Percentiles rank a stretch among this genome's conserved stretches.
Conservation (phyloP, 495 filamentous ascomycete genomes). For the Penicillium daleae region DNA sequence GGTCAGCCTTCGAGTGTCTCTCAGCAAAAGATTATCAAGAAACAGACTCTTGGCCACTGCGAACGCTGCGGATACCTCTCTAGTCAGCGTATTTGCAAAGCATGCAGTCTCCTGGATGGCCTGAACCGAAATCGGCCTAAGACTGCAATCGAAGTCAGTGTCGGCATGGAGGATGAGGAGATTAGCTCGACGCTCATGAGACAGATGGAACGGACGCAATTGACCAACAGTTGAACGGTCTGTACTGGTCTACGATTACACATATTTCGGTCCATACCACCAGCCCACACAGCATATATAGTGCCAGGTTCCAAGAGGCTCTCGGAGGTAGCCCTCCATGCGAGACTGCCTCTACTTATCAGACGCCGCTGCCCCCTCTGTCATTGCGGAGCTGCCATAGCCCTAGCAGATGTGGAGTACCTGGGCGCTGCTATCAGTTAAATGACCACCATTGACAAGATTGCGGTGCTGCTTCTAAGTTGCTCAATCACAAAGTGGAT, state of each 20-base stretch:
- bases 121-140: conserved; percentile 89
- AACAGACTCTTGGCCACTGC: conserved; percentile 83
- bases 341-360: neutral
- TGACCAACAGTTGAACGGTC: conserved; percentile 39
- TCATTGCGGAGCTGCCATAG: neutral
- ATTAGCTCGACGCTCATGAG: conserved; percentile 57
- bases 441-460: neutral
- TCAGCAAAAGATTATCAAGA: conserved; percentile 46
- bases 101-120: conserved; percentile 86
- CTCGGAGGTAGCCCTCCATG: neutral
- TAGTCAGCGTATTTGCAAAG: conserved; percentile 93
- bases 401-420: neutral
- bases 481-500: neutral
- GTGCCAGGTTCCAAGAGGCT: neutral
- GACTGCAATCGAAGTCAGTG: conserved; percentile 66
- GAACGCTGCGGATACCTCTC: conserved; percentile 92
- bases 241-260: neutral
- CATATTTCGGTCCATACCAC: neutral
- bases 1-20: conserved; percentile 25
- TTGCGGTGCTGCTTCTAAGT: neutral
- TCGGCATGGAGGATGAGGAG: conserved; percentile 57
- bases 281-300: neutral
- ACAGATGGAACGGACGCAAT: conserved; percentile 57
- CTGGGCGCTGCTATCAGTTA: neutral
- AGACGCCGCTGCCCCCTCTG: neutral